Conservation (phyloP, 352 stramenopile genomes). For the Globisporangium nodosum region DNA sequence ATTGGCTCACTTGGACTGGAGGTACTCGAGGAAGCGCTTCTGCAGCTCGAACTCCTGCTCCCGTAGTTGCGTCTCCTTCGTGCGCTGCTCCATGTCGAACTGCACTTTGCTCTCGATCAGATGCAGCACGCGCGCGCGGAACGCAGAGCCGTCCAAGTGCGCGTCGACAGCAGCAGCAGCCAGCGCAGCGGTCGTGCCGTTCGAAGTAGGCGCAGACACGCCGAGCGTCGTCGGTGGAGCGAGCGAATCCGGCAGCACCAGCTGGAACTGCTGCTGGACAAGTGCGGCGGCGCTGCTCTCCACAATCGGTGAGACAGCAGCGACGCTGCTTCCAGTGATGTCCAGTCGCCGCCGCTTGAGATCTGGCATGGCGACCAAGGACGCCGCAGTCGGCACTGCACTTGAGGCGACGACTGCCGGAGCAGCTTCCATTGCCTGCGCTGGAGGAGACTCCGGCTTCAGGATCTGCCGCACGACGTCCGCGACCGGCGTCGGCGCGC, state of each 20-base stretch:
- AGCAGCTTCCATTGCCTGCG: background rate
- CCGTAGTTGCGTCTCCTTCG: slow-evolving; percentile 69
- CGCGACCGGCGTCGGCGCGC: background rate
- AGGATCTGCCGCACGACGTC: background rate
- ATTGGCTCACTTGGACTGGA: slow-evolving; percentile 57
- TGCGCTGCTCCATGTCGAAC: slow-evolving; percentile 78
- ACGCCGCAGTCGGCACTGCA: background rate
- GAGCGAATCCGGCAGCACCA: background rate
- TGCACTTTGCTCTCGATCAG: slow-evolving; percentile 80
- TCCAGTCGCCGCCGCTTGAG: slow-evolving; percentile 18
- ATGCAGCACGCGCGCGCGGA: slow-evolving; percentile 55
- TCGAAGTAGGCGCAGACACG: background rate
- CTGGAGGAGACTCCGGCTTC: background rate
- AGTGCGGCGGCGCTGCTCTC: background rate
- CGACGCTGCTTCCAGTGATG: slow-evolving; percentile 8
- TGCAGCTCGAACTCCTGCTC: slow-evolving; percentile 81
- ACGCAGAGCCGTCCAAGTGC: slow-evolving; percentile 33
- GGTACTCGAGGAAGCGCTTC: slow-evolving; percentile 76
- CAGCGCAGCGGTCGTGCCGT: background rate
- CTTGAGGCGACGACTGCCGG: background rate
- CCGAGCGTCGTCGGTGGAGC: background rate
- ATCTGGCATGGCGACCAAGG: slow-evolving; percentile 4
- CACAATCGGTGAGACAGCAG: background rate
- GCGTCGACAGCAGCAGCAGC: background rate
- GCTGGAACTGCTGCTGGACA: background rate